Evolutionary conservation across 441 rosid species (phyloP).

Genomic region (Erodium texanum): DNA sequence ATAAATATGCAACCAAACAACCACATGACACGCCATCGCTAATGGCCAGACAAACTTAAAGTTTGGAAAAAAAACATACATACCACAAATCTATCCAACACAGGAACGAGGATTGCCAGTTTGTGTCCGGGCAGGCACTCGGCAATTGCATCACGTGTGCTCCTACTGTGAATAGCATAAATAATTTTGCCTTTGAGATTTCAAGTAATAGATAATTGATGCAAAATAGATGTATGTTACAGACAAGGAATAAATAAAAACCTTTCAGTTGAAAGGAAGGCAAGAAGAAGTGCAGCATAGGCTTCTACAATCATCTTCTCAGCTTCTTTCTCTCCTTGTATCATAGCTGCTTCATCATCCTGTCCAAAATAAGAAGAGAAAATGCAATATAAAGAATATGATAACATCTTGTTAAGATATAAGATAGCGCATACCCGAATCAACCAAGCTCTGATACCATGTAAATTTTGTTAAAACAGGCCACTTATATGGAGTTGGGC

Average conservation of each 20-base stretch:
- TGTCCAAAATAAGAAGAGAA: slow-evolving; percentile 20
- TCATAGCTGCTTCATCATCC: slow-evolving; percentile 74
- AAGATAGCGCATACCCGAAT: too few relatives aligned
- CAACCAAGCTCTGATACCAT: too few relatives aligned
- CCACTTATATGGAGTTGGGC: too few relatives aligned
- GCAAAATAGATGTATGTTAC: background rate
- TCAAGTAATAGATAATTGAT: background rate
- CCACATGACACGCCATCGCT: too few relatives aligned
- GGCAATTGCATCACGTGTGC: slow-evolving; percentile 67
- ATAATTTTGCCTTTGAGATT: background rate
- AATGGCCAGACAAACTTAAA: too few relatives aligned
- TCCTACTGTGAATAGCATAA: slow-evolving; percentile 46
- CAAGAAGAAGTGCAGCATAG: slow-evolving; percentile 89
- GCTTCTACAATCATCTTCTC: slow-evolving; percentile 99
- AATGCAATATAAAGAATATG: too few relatives aligned
- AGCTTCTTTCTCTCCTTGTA: slow-evolving; percentile 93
- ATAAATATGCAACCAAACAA: slow-evolving; percentile 1
- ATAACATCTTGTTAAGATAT: too few relatives aligned
- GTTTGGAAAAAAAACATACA: slow-evolving; percentile 13
- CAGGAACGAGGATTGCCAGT: slow-evolving; percentile 72
- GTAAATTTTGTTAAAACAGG: too few relatives aligned
- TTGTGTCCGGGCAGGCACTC: slow-evolving; percentile 66
- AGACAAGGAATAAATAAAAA: slow-evolving; percentile 18
- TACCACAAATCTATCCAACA: slow-evolving; percentile 99
- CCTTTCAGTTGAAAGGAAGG: slow-evolving; percentile 98